Evolutionary conservation across 257 asterid species (phyloP).

Genomic region (Buddleja alternifolia): DNA sequence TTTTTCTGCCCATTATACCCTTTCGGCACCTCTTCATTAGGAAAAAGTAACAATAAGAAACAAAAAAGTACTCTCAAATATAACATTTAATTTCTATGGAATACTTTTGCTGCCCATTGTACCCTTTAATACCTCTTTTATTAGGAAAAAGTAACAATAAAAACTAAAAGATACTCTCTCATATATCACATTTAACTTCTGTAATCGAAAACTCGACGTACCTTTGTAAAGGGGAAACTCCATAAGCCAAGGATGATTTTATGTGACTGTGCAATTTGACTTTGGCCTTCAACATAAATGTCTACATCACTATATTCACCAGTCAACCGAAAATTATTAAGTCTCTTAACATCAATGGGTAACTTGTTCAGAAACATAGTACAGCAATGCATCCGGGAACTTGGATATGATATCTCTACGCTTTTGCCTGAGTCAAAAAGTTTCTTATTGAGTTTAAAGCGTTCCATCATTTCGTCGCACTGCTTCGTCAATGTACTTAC

Average conservation of each 20-base stretch:
- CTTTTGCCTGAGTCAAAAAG: constrained; percentile 72
- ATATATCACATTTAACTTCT: not conserved
- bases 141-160: constrained; percentile 3
- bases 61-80: not conserved
- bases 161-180: not conserved
- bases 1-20: constrained; percentile 5
- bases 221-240: constrained; percentile 96
- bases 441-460: constrained; percentile 64
- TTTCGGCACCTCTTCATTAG: not conserved
- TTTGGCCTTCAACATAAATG: constrained; percentile 69
- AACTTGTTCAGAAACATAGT: constrained; percentile 59
- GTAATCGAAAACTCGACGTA: constrained; percentile 28
- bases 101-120: no score
- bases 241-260: constrained; percentile 86
- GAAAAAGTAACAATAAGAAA: not conserved
- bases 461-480: constrained; percentile 78
- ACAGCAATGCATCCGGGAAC: constrained; percentile 52
- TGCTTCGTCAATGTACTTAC: constrained; percentile 67
- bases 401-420: constrained; percentile 78
- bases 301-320: constrained; percentile 83
- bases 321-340: constrained; percentile 53
- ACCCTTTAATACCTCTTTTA: constrained; percentile 9
- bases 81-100: not conserved
- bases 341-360: constrained; percentile 71
- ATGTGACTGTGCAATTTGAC: constrained; percentile 63